Evolutionary conservation across 106 monocot species (phyloP).

Genomic region (Alisma plantagoaquatica): DNA sequence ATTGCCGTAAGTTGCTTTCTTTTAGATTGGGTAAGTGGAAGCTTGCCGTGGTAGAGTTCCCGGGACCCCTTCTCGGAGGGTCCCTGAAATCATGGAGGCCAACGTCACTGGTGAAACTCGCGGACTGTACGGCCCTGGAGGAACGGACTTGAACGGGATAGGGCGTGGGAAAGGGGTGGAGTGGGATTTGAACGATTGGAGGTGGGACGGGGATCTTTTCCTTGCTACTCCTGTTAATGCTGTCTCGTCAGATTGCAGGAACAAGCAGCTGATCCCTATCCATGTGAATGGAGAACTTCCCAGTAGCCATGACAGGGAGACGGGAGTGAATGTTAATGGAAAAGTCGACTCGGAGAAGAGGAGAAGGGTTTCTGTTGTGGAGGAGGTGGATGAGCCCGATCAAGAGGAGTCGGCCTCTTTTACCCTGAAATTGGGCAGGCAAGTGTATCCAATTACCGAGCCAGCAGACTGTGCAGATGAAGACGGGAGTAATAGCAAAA

Average conservation of each 20-base stretch:
- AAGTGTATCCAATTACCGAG: conserved; percentile 15
- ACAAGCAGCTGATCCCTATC: conserved; percentile 29
- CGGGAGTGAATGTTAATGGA: conserved; percentile 11
- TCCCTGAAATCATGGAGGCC: conserved; percentile 14
- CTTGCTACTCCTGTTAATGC: conserved; percentile 43
- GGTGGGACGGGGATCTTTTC: conserved; percentile 62
- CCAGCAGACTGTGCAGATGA: conserved; percentile 17
- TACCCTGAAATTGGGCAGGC: conserved; percentile 42
- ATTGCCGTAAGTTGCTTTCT: no score
- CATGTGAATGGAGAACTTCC: conserved; percentile 16
- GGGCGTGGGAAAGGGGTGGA: conserved; percentile 36
- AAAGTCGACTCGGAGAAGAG: conserved; percentile 48
- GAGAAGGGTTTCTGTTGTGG: conserved; percentile 22
- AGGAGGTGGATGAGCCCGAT: conserved; percentile 24
- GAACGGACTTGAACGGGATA: conserved; percentile 13
- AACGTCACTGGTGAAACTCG: no score
- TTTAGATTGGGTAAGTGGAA: no score
- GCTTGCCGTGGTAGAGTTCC: no score
- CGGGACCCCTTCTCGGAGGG: conserved; percentile 39
- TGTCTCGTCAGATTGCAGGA: conserved; percentile 24
- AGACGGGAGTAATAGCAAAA: conserved; percentile 37
- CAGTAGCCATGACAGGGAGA: conserved; percentile 23
- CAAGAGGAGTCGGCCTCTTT: conserved; percentile 27
- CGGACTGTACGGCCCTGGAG: conserved; percentile 11
- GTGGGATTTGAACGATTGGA: conserved; percentile 86